Conservation (phyloP, 768 basidiomycete genomes). For the Leccinum longicurvipes region DNA sequence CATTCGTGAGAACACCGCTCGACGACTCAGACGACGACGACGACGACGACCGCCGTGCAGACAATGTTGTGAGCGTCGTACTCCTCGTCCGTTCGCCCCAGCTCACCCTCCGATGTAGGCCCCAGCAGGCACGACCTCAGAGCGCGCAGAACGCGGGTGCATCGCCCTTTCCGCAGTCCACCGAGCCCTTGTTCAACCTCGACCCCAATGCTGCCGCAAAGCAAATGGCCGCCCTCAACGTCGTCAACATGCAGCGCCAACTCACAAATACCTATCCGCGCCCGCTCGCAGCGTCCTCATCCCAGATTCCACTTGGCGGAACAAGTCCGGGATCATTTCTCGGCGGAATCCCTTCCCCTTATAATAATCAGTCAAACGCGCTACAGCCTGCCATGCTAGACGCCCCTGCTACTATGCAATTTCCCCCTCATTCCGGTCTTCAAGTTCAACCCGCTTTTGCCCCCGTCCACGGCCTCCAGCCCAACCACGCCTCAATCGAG, state of each 20-base stretch:
- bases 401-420: conserved; percentile 39
- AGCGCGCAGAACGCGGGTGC: conserved; percentile 13
- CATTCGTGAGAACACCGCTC: conserved; percentile 12
- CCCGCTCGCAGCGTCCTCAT: conserved; percentile 35
- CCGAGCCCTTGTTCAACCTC: conserved; percentile 47
- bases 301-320: conserved; percentile 41
- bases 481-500: conserved; percentile 42
- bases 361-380: conserved; percentile 26
- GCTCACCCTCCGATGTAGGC: conserved; percentile 32
- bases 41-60: conserved; percentile 9
- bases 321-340: conserved; percentile 68
- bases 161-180: conserved; percentile 20
- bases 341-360: conserved; percentile 50
- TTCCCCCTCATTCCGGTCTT: conserved; percentile 40
- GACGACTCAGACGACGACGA: conserved; percentile 15
- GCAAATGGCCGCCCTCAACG: conserved; percentile 77
- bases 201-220: conserved; percentile 69
- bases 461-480: conserved; percentile 33
- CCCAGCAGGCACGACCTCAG: conserved; percentile 35
- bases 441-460: conserved; percentile 40
- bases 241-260: conserved; percentile 45
- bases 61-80: conserved; percentile 33
- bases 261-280: conserved; percentile 57
- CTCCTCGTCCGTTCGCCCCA: neutral
- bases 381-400: conserved; percentile 41